Base-by-base conservation (phyloP, 176 grass and related monocot genomes). In the Ananas comosus region DNA sequence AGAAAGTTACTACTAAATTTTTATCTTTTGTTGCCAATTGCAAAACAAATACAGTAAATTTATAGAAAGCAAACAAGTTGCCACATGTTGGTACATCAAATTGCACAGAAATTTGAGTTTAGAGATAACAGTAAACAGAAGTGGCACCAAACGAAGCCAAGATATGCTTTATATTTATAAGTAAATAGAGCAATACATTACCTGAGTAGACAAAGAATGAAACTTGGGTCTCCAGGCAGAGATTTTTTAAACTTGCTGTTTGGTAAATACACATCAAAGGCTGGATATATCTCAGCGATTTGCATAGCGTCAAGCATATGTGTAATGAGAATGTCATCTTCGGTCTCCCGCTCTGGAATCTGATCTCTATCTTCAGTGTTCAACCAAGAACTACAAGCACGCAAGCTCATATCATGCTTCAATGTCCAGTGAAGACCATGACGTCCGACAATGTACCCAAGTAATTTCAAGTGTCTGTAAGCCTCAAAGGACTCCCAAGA, bases 221-320 rank as follows among this genome's bases (percentile, higher is more conserved):
- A 92, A 81, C 51, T 80, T 49, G 89, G 79, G 56, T 53, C 23
- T 54, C 94, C 84, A 16, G 88, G 89, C 51, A 76, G 68, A 53
- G 94, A 83, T 78, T 97, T 97, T 61, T 77, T 90, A 65, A 97
- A 97, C 67, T 86, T 88, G 79, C 86, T 97, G 63, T 92, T 97
- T 22, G 94, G 94, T 18, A 70, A 68, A 83, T 92, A 78, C 11
- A 97, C 73, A 65, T 88, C 59, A 80, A 83, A 97, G 9, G 70
- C 72, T 70, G 80, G 86, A 85, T 66, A 77, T 58, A 85, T 71
- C 22, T 64, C 68, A 66, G 74, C 50, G 29, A 88, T 70, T 7
- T 82, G 78, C 80, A 93, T 75, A 64, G 74, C 66, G 54, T 88
- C 69, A 54, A 97, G 58, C n/a, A 63, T 70, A 64, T 68, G 65